Evolutionary conservation across 257 asterid genomes (phyloP).

Genomic region (Solanum bukasovii): DNA sequence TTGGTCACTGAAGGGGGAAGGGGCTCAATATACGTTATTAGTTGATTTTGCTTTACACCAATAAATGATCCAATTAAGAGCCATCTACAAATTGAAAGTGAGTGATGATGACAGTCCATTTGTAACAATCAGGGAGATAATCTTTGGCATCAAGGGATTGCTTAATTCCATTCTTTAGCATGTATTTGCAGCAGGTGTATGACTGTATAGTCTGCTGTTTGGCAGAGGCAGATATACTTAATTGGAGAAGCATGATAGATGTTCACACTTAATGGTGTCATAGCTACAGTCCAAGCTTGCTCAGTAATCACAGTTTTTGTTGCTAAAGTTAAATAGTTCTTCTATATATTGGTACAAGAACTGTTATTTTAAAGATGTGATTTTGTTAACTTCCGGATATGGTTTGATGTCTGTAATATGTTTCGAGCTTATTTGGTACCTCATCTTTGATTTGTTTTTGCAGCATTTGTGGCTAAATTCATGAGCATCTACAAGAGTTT

Average conservation of each 20-base stretch:
- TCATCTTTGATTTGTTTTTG: constrained; percentile 17
- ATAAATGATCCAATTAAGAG: not conserved
- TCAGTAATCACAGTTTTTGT: not conserved
- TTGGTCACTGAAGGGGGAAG: not conserved
- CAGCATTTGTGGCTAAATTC: constrained; percentile 98
- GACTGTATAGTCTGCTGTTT: not conserved
- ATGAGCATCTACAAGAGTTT: constrained; percentile 94
- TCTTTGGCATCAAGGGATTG: not conserved
- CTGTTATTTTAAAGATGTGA: not conserved
- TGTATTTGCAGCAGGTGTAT: not conserved
- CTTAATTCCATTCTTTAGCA: not conserved
- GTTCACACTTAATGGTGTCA: not conserved
- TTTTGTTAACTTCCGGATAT: not conserved
- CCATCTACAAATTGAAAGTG: not conserved
- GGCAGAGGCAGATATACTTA: not conserved
- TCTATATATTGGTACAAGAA: not conserved
- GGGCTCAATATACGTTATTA: not conserved
- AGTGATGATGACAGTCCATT: not conserved
- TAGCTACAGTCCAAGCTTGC: not conserved
- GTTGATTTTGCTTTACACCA: not conserved
- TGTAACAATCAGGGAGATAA: not conserved
- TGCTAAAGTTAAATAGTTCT: not conserved
- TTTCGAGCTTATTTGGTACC: not conserved
- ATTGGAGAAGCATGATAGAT: not conserved
- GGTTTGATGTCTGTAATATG: not conserved